Percentiles rank a stretch among this genome's conserved stretches.
Conservation (phyloP, 768 basidiomycete species). For the Phylloporus sp. region DNA sequence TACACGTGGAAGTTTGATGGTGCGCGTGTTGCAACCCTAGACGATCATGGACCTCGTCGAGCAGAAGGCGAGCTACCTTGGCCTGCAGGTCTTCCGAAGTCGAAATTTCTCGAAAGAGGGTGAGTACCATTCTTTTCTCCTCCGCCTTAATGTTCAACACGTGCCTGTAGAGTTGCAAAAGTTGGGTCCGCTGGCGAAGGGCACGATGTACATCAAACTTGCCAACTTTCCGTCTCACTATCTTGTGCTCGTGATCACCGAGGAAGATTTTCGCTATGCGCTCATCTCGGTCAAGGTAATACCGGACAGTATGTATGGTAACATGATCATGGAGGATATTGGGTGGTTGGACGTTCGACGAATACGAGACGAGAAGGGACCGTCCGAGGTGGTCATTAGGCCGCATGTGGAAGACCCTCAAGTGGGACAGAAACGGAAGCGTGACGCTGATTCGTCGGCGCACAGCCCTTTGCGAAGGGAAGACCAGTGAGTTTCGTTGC, state of each 20-base stretch:
- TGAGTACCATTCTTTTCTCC: slow-evolving; percentile 24
- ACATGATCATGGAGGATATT: slow-evolving; percentile 70
- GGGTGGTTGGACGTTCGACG: slow-evolving; percentile 70
- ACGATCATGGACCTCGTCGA: slow-evolving; percentile 79
- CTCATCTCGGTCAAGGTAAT: slow-evolving; percentile 63
- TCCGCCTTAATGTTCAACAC: background rate
- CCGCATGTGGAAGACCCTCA: slow-evolving; percentile 16
- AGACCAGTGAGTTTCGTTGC: slow-evolving; percentile 23
- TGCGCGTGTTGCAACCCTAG: slow-evolving; percentile 35
- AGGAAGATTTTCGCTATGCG: slow-evolving; percentile 75
- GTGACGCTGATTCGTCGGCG: slow-evolving; percentile 9
- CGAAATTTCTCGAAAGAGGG: slow-evolving; percentile 67
- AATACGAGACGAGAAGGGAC: slow-evolving; percentile 48
- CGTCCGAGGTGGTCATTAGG: slow-evolving; percentile 9
- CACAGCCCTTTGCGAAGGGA: slow-evolving; percentile 17
- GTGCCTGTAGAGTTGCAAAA: slow-evolving; percentile 55
- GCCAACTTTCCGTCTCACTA: slow-evolving; percentile 75
- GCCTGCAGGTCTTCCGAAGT: slow-evolving; percentile 65
- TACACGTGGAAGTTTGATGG: background rate
- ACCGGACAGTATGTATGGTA: slow-evolving; percentile 49
- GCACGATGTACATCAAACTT: slow-evolving; percentile 71
- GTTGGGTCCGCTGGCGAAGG: slow-evolving; percentile 59
- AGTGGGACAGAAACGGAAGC: slow-evolving; percentile 30
- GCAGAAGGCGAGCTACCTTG: slow-evolving; percentile 81
- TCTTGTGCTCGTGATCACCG: slow-evolving; percentile 77